phyloP scores from a whole-genome alignment of 768 basidiomycete genomes.

The Candolleomyces aberdarensis region DNA sequence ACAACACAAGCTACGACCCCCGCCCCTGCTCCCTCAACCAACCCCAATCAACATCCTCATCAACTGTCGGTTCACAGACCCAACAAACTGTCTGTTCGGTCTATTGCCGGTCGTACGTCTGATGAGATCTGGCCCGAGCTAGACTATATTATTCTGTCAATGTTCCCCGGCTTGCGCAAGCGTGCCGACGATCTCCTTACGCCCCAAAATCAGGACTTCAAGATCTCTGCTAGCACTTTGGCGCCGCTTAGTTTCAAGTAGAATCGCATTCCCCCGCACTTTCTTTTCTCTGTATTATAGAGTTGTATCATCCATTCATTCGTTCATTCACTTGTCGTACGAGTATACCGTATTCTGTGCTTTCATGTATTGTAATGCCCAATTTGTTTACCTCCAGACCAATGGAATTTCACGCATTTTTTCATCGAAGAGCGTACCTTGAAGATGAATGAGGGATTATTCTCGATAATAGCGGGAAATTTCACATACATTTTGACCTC shows the following conservation, averaged over 20 bases:
- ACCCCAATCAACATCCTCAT: conserved; percentile 45
- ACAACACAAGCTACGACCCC: conserved; percentile 28
- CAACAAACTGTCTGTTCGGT: conserved; percentile 49
- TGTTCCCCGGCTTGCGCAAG: conserved; percentile 60
- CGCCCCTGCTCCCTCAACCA: conserved; percentile 20
- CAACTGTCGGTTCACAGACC: conserved; percentile 47
- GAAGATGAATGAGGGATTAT: not conserved
- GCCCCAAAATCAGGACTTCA: conserved; percentile 29
- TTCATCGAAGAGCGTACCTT: conserved; percentile 59
- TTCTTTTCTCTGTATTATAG: conserved; percentile 3
- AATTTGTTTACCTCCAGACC: conserved; percentile 6
- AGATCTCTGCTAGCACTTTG: conserved; percentile 1
- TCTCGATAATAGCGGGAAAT: not conserved
- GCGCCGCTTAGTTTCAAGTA: conserved; percentile 13
- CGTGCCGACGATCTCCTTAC: conserved; percentile 36
- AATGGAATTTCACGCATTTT: not conserved
- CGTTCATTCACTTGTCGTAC: not conserved
- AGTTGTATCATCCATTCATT: not conserved
- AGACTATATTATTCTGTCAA: conserved; percentile 47
- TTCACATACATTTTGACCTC: conserved; percentile 77
- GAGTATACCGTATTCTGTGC: not conserved
- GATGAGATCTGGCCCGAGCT: conserved; percentile 91
- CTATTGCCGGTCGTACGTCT: conserved; percentile 69
- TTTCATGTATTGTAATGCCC: conserved; percentile 2
- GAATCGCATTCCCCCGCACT: not conserved